Evolutionary conservation across 164 flowering plant species (phyloP), one percentile per base, ranked within the genome.

Genomic region (Houttuynia cordata): DNA sequence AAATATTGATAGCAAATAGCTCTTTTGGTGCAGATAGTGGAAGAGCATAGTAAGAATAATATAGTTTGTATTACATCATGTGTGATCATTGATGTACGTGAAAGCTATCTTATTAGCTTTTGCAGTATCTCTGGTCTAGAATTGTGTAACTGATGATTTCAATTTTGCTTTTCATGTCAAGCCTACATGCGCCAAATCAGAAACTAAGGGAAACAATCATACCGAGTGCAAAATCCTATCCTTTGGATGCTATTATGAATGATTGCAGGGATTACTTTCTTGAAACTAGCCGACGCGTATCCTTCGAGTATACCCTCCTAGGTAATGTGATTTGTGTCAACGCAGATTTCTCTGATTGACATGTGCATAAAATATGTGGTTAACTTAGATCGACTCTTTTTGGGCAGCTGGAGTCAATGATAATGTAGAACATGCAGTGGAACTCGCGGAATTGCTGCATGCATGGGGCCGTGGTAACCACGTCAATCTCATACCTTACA

Each of bases 121-220:
- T 45, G 17, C 12, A 45, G 49, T 45, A 10, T 12, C 49, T 13
- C 8, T 8, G 13, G 0, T 41, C 13, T 41, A 13, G 0, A 9
- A 0, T 41, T 41, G 8, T 13, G 24, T n/a, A 53, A 21, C 56
- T 54, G 23, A 54, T 34, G 5, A 23, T 54, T 24, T 30, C 4
- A 12, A 8, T 23, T 54, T 30, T 54, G 10, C 1, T 63, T 39
- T 49, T 67, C 50, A 18, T 64, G 66, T 66, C 69, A 45, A 90
- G 98, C 79, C 71, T 93, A 50, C 98, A 93, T 75, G 97, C 97
- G 57, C 97, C 98, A 14, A 93, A 86, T 72, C 96, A 93, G 82
- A 82, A 75, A 70, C 86, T 93, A 19, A 71, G 98, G 71, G 97
- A 93, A 75, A 72, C 63, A 39, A 89, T 93, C 68, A 94, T 90